Conservation (phyloP, 164 flowering plant species). For the Amborella trichopoda region DNA sequence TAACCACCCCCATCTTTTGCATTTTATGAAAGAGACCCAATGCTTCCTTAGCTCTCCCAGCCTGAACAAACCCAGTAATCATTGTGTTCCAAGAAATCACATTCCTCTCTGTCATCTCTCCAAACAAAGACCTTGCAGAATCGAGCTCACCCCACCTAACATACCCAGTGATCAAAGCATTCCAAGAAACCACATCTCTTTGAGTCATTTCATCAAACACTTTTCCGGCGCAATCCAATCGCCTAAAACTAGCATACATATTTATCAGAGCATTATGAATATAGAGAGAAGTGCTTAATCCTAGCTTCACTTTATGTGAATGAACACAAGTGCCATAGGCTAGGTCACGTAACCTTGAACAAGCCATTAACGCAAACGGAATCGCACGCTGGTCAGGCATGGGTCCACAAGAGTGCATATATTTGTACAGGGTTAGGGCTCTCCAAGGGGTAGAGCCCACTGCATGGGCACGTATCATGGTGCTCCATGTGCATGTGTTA, state of each 20-base stretch:
- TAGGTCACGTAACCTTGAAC: slow-evolving; percentile 18
- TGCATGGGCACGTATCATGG: slow-evolving; percentile 55
- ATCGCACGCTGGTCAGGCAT: slow-evolving; percentile 47
- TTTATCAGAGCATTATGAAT: slow-evolving; percentile 36
- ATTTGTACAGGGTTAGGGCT: slow-evolving; percentile 32
- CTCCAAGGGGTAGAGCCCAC: background rate
- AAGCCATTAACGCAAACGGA: slow-evolving; percentile 57
- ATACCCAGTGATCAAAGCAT: slow-evolving; percentile 50
- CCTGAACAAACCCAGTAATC: slow-evolving; percentile 18
- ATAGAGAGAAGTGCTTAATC: slow-evolving; percentile 27
- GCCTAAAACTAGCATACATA: slow-evolving; percentile 26
- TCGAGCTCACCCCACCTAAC: slow-evolving; percentile 51
- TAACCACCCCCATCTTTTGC: slow-evolving; percentile 5
- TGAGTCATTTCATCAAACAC: slow-evolving; percentile 52
- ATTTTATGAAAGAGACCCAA: slow-evolving; percentile 12
- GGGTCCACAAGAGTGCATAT: slow-evolving; percentile 32
- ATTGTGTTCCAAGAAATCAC: slow-evolving; percentile 17
- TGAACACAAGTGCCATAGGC: slow-evolving; percentile 30
- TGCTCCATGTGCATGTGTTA: slow-evolving; percentile 32
- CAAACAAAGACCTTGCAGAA: slow-evolving; percentile 35
- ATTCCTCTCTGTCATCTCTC: slow-evolving; percentile 23
- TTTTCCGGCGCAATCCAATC: slow-evolving; percentile 17
- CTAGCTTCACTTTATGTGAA: slow-evolving; percentile 30
- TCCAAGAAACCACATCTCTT: slow-evolving; percentile 69
- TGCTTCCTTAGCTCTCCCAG: slow-evolving; percentile 14